Evolutionary conservation across 352 stramenopile species (phyloP).

Genomic region (Globisporangium apiculatum): DNA sequence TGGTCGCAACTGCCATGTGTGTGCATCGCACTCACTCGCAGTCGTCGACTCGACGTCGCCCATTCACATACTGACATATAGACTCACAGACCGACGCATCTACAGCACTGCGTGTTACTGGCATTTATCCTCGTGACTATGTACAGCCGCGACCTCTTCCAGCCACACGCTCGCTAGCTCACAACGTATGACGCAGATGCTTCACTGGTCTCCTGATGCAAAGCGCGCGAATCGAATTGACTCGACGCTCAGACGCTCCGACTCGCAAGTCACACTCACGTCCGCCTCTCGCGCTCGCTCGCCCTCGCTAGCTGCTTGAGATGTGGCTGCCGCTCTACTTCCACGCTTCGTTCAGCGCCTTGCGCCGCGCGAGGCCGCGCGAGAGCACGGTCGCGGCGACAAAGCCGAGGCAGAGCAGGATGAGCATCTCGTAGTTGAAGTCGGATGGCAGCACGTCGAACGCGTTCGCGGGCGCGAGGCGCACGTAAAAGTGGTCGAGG

Average conservation of each 20-base stretch:
- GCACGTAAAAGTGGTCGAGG: constrained; percentile 93
- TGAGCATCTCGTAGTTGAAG: constrained; percentile 94
- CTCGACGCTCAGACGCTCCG: too few relatives aligned
- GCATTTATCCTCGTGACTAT: too few relatives aligned
- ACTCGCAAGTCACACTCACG: too few relatives aligned
- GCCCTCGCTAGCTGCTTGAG: neutral
- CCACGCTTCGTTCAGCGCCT: constrained; percentile 77
- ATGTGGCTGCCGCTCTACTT: constrained; percentile 34
- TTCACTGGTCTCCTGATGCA: too few relatives aligned
- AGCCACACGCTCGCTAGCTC: too few relatives aligned
- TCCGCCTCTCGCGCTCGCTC: neutral
- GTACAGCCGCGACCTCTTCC: too few relatives aligned
- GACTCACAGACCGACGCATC: too few relatives aligned
- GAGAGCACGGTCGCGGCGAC: constrained; percentile 66
- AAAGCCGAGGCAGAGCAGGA: constrained; percentile 87
- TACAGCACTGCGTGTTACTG: too few relatives aligned
- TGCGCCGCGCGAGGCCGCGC: constrained; percentile 57
- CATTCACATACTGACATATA: neutral
- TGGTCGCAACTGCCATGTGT: neutral
- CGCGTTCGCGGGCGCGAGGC: constrained; percentile 89
- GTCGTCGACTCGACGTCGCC: neutral
- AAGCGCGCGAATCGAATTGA: too few relatives aligned
- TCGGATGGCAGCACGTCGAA: constrained; percentile 95
- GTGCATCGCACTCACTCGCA: neutral
- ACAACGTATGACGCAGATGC: too few relatives aligned